Evolutionary conservation across 1,139 yeast genomes (phyloP).

Genomic region (Neolecta irregularis): DNA sequence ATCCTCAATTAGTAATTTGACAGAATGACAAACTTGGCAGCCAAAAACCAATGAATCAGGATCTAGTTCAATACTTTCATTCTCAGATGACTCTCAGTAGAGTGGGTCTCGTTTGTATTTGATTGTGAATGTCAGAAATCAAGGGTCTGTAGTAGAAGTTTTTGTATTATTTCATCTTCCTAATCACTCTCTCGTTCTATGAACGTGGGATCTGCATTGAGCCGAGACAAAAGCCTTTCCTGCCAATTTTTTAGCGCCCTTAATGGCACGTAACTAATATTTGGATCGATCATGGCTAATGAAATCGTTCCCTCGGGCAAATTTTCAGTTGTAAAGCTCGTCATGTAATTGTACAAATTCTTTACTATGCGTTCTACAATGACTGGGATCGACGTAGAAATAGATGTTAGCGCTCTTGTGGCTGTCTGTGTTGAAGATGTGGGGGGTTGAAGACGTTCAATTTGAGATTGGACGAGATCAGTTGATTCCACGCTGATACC

Average conservation of each 20-base stretch:
- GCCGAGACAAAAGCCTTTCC: constrained; percentile 66
- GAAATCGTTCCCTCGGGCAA: constrained; percentile 7
- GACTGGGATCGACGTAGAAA: constrained; percentile 25
- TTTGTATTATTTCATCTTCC: no score
- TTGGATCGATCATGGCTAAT: constrained; percentile 8
- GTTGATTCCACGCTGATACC: constrained; percentile 84
- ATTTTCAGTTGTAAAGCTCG: constrained; percentile 55
- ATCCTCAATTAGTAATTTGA: no score
- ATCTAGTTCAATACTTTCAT: no score
- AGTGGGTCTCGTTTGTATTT: no score
- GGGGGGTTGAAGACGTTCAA: constrained; percentile 27
- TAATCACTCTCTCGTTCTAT: constrained; percentile 39
- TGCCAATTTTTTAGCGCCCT: constrained; percentile 79
- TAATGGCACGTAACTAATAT: constrained; percentile 7
- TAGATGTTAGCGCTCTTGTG: no score
- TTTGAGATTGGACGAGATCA: constrained; percentile 38
- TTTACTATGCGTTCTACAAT: constrained; percentile 78
- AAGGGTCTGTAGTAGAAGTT: no score
- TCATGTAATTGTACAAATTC: constrained; percentile 77
- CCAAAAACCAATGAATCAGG: no score
- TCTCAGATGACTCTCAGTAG: no score
- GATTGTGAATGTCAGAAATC: no score
- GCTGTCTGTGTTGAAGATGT: constrained; percentile 13
- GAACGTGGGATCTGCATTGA: constrained; percentile 69
- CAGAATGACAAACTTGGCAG: no score